Conservation (phyloP, 1,284 basidiomycete species). For the Heterobasidion irregulare region DNA sequence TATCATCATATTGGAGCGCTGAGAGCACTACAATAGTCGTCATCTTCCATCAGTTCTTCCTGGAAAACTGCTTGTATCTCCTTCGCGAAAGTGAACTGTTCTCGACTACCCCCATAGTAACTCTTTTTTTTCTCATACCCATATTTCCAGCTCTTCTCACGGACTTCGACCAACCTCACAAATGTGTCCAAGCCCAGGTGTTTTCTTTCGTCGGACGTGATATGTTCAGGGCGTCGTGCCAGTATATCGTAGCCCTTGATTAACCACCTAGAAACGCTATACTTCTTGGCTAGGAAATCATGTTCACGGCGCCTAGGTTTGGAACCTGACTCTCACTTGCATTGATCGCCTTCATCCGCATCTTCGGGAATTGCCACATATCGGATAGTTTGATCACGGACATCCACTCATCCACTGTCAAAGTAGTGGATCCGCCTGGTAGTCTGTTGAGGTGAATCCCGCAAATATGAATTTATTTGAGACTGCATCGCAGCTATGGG, state of each 20-base stretch:
- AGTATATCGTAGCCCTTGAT: not conserved
- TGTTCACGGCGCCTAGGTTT: not conserved
- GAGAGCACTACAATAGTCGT: not conserved
- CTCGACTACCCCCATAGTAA: not conserved
- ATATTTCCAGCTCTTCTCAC: not conserved
- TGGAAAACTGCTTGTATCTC: not conserved
- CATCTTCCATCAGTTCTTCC: not conserved
- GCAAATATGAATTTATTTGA: not conserved
- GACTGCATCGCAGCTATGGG: not conserved
- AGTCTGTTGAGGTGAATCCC: not conserved
- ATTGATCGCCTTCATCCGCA: not conserved
- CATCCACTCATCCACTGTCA: not conserved
- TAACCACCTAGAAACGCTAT: not conserved
- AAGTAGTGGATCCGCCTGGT: not conserved
- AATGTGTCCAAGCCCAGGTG: not conserved
- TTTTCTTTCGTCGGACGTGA: not conserved
- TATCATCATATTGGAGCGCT: too few relatives aligned
- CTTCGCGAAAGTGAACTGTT: not conserved
- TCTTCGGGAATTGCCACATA: not conserved
- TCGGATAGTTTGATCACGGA: not conserved
- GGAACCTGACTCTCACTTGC: not conserved
- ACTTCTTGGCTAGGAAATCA: not conserved
- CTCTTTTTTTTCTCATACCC: not conserved
- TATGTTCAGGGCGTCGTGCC: not conserved
- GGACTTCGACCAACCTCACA: not conserved